A percentile compares a stretch with the other conserved stretches of the same genome.
These are phyloP conservation scores for Euphorbia lathyris DNA, from an alignment of 345 rosid genomes.

Conservation along the genomic window DNA sequence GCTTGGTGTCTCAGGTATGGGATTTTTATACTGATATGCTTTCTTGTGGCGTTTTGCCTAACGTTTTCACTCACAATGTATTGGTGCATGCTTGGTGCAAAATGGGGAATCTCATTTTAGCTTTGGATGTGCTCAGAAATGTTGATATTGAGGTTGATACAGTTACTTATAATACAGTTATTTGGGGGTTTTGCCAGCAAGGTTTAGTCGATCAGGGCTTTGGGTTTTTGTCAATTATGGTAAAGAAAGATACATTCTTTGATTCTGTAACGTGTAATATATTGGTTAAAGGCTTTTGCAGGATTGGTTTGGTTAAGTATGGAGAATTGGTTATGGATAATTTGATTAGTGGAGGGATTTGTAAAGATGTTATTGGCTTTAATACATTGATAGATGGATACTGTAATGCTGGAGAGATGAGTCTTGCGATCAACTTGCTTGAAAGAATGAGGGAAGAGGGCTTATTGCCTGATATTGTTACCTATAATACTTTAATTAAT, in stretches of 20 bases:
- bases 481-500: slow-evolving; percentile 55
- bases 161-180: slow-evolving; percentile 71
- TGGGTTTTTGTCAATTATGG: slow-evolving; percentile 68
- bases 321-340: slow-evolving; percentile 54
- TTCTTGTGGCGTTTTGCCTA: slow-evolving; percentile 52
- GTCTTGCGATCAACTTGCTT: slow-evolving; percentile 39
- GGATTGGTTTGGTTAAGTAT: slow-evolving; percentile 44
- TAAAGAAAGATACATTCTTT: slow-evolving; percentile 49
- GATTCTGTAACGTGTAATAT: slow-evolving; percentile 71
- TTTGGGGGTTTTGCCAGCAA: slow-evolving; percentile 73
- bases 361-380: slow-evolving; percentile 42
- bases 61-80: slow-evolving; percentile 61
- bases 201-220: slow-evolving; percentile 56
- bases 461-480: slow-evolving; percentile 49
- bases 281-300: slow-evolving; percentile 75
- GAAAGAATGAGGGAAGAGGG: slow-evolving; percentile 46
- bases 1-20: slow-evolving; percentile 66
- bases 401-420: slow-evolving; percentile 40
- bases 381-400: slow-evolving; percentile 58
- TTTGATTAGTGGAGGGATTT: slow-evolving; percentile 42
- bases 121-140: slow-evolving; percentile 52
- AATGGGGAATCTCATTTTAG: slow-evolving; percentile 53
- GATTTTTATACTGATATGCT: slow-evolving; percentile 64
- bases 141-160: slow-evolving; percentile 45
- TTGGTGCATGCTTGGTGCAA: slow-evolving; percentile 82